Base-by-base conservation (phyloP, 495 filamentous ascomycete genomes). In the Annulohypoxylon bovei region DNA sequence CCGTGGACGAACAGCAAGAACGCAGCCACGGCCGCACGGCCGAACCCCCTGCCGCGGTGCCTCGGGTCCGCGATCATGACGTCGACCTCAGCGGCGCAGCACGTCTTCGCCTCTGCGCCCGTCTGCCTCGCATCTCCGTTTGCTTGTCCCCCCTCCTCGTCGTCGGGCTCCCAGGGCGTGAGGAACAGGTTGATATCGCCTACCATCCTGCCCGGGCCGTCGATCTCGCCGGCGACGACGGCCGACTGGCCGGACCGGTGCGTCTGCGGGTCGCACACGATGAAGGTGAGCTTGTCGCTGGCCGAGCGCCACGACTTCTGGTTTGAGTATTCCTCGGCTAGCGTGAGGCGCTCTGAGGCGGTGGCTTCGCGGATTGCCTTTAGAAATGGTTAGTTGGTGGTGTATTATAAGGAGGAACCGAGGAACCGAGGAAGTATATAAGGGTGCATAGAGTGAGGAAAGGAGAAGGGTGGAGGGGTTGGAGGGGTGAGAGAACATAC, bases 111-210 rank as follows among this genome's bases (percentile, higher is more conserved):
- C 16, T 39, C 11, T 12, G 28, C 11, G 35, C 35, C 12, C 22
- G 2, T 14, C 22, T 16, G 3, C 23, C 14, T 7, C 47, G 25
- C 14, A 16, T 28, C 8, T 6, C 25, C 59, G 27, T 16, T 27
- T 16, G 6, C 25, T 6, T 40, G 0, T 53, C 54, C 11, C 40
- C 74, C 77, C 6, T 76, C 68, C 0, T 73, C 73, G 9, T 80
- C 81, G 6, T 39, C 53, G 20, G 16, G 5, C 3, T 75, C 80
- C 56, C 76, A 76, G 0, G 79, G 77, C 18, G 83, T 86, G 4
- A 97, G 83, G 76, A 97, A 97, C 1, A 97, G 81, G 71, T 97
- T 97, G 37, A 97, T 86, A 70, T 97, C 94, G 3, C 94, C 94
- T 11, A 95, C 72, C 92, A 97, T 96, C 2, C 75, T 75, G 1